These are phyloP conservation scores for Thermothelomyces thermophilus DNA, from an alignment of 2,329 filamentous ascomycete species.

Conservation along the genomic window DNA sequence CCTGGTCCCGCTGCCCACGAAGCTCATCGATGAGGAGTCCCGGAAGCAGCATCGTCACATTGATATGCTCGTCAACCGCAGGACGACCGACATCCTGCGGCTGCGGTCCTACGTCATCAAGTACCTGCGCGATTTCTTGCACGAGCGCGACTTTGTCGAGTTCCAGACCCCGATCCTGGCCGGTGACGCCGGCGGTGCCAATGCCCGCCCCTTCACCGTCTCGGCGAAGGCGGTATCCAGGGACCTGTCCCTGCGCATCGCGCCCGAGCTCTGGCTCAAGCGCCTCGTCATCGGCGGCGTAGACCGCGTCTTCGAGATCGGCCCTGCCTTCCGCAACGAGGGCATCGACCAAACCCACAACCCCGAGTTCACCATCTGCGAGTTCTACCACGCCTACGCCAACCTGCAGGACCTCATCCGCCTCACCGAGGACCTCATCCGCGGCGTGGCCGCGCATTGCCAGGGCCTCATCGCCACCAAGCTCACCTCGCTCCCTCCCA, in stretches of 20 bases:
- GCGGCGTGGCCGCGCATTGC: constrained; percentile 49
- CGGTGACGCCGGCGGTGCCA: constrained; percentile 75
- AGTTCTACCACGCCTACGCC: constrained; percentile 87
- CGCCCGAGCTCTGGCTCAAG: constrained; percentile 93
- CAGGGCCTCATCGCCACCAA: constrained; percentile 38
- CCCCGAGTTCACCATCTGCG: constrained; percentile 94
- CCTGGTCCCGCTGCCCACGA: constrained; percentile 69
- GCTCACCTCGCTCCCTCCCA: constrained; percentile 40
- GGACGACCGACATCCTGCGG: constrained; percentile 61
- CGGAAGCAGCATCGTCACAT: constrained; percentile 74
- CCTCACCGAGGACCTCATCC: constrained; percentile 67
- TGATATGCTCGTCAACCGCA: constrained; percentile 71
- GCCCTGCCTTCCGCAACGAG: constrained; percentile 88
- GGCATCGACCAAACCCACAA: constrained; percentile 88
- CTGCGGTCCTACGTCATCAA: constrained; percentile 70
- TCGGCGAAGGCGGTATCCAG: constrained; percentile 63
- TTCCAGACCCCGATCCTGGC: constrained; percentile 87
- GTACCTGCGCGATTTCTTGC: constrained; percentile 66
- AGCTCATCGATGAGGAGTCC: constrained; percentile 63
- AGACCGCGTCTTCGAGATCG: constrained; percentile 87
- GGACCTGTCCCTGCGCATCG: constrained; percentile 73
- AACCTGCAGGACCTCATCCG: constrained; percentile 67
- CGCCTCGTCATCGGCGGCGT: constrained; percentile 83
- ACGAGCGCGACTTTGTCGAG: constrained; percentile 68
- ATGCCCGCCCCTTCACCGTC: constrained; percentile 78